phyloP scores from a whole-genome alignment of 371 early-diverging fungal genomes.

The Blastocladiella emersonii region DNA sequence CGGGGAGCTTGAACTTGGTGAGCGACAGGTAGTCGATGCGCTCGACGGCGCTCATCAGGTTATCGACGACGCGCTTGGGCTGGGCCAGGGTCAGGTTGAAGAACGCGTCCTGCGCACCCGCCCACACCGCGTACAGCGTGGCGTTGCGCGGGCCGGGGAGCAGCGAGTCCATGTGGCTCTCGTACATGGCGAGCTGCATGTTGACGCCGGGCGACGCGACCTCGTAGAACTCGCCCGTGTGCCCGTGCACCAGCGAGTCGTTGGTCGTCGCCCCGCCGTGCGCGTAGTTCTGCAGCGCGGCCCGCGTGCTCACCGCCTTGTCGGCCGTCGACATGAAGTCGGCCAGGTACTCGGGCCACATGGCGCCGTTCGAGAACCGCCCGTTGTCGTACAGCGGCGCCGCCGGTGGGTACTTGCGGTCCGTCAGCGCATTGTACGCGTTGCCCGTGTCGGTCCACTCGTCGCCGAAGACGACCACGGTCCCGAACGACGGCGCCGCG shows the following conservation, averaged over 20 bases:
- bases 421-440: conserved; percentile 8
- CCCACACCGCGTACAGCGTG: conserved; percentile 1
- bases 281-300: background rate
- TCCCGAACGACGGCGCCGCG: too few species aligned
- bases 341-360: conserved; percentile 1
- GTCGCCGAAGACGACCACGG: conserved; percentile 14
- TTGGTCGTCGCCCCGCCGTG: background rate
- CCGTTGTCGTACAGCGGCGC: background rate
- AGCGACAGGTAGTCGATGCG: background rate
- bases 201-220: background rate
- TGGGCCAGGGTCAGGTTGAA: background rate
- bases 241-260: background rate
- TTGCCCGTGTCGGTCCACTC: conserved; percentile 14
- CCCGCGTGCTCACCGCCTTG: too few species aligned
- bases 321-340: too few species aligned
- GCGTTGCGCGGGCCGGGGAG: background rate
- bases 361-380: background rate
- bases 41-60: background rate
- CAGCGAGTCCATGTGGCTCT: background rate
- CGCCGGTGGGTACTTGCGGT: conserved; percentile 6
- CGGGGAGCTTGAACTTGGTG: background rate
- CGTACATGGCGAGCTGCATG: background rate
- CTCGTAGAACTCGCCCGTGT: background rate
- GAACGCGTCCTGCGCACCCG: background rate
- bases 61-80: background rate